These are phyloP conservation scores for Penicillium fimorum DNA, from an alignment of 495 filamentous ascomycete genomes.

Conservation along the genomic window DNA sequence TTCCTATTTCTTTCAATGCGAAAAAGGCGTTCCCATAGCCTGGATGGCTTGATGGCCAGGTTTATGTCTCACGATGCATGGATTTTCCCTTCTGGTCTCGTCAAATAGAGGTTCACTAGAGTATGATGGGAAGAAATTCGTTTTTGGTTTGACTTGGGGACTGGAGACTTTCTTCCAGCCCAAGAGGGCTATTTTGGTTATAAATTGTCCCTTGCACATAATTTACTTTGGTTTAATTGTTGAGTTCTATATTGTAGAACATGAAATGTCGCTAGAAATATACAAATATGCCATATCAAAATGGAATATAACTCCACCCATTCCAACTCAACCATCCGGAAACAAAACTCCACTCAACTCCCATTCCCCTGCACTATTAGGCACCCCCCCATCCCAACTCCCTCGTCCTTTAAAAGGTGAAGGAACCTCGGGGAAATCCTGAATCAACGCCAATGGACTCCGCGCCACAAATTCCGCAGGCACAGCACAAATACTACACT, in stretches of 20 bases:
- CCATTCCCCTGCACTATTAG: neutral
- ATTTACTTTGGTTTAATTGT: neutral
- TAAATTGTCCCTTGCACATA: constrained; percentile 7
- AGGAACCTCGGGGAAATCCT: neutral
- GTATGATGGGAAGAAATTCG: neutral
- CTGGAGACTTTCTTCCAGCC: neutral
- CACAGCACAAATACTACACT: constrained; percentile 29
- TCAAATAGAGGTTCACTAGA: constrained; percentile 5
- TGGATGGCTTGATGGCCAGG: neutral
- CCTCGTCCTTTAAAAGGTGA: neutral
- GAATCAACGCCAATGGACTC: neutral
- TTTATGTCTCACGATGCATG: constrained; percentile 7
- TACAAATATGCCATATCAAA: neutral
- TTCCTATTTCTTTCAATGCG: constrained; percentile 3
- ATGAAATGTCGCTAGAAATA: constrained; percentile 1
- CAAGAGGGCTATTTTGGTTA: neutral
- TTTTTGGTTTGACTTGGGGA: neutral
- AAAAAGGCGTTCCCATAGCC: constrained; percentile 10
- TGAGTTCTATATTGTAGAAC: neutral
- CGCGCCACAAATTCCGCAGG: constrained; percentile 18
- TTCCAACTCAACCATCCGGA: neutral
- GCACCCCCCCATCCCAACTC: neutral
- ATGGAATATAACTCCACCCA: neutral
- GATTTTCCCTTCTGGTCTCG: constrained; percentile 7
- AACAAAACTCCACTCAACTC: neutral